Base-by-base conservation (phyloP, 805 yeast species). In the Candida boidinii region DNA sequence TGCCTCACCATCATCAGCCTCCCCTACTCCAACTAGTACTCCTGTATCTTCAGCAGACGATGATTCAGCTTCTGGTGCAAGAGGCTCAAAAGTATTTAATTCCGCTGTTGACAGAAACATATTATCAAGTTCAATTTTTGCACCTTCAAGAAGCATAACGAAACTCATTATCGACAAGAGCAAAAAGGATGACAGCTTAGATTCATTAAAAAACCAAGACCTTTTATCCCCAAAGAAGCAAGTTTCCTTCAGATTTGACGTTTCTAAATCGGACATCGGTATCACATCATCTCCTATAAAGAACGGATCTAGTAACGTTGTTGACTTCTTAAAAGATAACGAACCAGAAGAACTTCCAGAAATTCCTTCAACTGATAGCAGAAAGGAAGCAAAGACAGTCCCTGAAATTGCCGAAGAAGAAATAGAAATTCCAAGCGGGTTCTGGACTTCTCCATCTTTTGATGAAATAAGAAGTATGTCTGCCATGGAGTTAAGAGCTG, bases 401-500 rank as follows among this genome's bases (percentile, higher is more conserved):
- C 15, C 14, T 10, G 14, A 21, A 0, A 26, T 17, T 9, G 27
- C 15, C 16, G 33, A 22, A 23, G 13, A 33, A 9, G 28, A 17
- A 26, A 22, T 17, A 10, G 31, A 17, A 3, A 38, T 54, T 31
- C 55, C 76, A 11, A 73, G 81, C 30, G 95, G 88, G 5, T 92
- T 88, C 58, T 92, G 92, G 84, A 79, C 78, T 34, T 73, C 83
- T 5, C 98, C 98, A 13, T 64, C 86, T 3, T 49, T 79, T 24
- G 70, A 76, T 5, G 76, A 76, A 30, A 60, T 92, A 33, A 67
- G 70, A 35, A 56, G 64, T 13, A 65, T 73, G 68, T 54, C 85
- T 0, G 62, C 83, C 24, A 58, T 74, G 8, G 79, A 85, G 39
- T 67, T 86, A 31, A 74, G 80, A 35, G 48, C 68, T 5, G 80